Conservation (phyloP, 805 yeast genomes). For the Zygotorulaspora danielsina region DNA sequence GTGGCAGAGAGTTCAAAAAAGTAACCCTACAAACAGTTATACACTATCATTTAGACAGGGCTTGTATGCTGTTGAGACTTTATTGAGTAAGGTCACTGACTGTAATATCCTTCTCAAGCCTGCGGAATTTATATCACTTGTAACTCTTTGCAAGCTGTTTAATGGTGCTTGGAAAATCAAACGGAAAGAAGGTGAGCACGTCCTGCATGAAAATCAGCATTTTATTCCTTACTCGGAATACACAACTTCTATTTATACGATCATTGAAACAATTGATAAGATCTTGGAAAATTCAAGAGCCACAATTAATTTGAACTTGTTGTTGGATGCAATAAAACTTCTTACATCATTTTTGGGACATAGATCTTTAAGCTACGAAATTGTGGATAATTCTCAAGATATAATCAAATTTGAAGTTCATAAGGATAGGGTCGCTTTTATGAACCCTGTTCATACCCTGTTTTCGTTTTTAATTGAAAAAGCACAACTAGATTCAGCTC, state of each 20-base stretch:
- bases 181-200: slow-evolving; percentile 67
- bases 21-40: slow-evolving; percentile 35
- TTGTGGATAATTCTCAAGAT: slow-evolving; percentile 24
- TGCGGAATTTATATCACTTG: slow-evolving; percentile 40
- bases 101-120: slow-evolving; percentile 34
- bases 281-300: slow-evolving; percentile 20
- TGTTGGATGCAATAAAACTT: slow-evolving; percentile 36
- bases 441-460: slow-evolving; percentile 57
- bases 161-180: slow-evolving; percentile 54
- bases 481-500: slow-evolving; percentile 23
- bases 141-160: slow-evolving; percentile 48
- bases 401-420: slow-evolving; percentile 43
- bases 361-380: slow-evolving; percentile 25
- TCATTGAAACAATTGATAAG: slow-evolving; percentile 39
- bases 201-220: slow-evolving; percentile 50
- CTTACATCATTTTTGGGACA: slow-evolving; percentile 34
- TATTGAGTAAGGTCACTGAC: slow-evolving; percentile 34
- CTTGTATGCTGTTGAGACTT: slow-evolving; percentile 35
- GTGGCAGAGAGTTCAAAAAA: slow-evolving; percentile 35
- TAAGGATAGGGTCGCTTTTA: slow-evolving; percentile 48
- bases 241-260: slow-evolving; percentile 42
- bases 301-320: slow-evolving; percentile 14
- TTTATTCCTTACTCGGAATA: slow-evolving; percentile 49
- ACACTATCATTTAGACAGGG: slow-evolving; percentile 36
- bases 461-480: slow-evolving; percentile 41